Evolutionary conservation across 2,329 filamentous ascomycete genomes (phyloP).

Genomic region (Didymella lethalis): DNA sequence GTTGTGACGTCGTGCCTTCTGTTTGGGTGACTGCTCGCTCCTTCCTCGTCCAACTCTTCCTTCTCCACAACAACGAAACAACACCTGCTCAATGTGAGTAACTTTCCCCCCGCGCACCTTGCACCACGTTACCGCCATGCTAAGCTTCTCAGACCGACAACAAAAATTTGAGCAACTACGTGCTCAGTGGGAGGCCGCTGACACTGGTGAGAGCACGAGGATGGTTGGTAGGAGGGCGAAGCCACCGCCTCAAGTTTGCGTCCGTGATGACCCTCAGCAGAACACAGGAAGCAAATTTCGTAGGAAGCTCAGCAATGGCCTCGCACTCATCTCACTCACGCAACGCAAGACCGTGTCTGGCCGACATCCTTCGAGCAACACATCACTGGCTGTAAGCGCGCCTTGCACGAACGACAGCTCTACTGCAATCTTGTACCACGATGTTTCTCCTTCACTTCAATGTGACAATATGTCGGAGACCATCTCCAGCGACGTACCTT

Average conservation of each 20-base stretch:
- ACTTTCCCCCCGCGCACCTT: conserved; percentile 13
- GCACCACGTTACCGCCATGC: conserved; percentile 40
- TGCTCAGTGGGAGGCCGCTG: conserved; percentile 45
- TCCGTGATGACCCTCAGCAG: conserved; percentile 15
- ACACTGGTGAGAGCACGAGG: conserved; percentile 20
- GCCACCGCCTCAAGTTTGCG: conserved; percentile 23
- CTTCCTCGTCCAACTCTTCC: conserved; percentile 28
- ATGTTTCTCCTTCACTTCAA: conserved; percentile 22
- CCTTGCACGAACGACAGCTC: conserved; percentile 19
- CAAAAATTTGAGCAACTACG: conserved; percentile 44
- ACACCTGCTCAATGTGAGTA: conserved; percentile 29
- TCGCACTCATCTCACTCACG: conserved; percentile 45
- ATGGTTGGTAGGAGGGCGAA: conserved; percentile 44
- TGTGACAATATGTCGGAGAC: conserved; percentile 11
- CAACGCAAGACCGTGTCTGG: conserved; percentile 38
- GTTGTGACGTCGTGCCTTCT: conserved; percentile 25
- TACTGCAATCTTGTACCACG: conserved; percentile 10
- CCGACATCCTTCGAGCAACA: conserved; percentile 21
- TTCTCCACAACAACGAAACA: conserved; percentile 16
- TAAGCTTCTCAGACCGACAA: conserved; percentile 43
- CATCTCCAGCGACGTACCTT: not conserved
- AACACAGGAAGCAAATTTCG: conserved; percentile 40
- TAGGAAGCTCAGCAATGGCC: conserved; percentile 44
- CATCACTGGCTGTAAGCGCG: conserved; percentile 23
- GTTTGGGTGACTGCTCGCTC: conserved; percentile 15